Conservation (phyloP, 2,329 filamentous ascomycete species). For the Epichloe sp. region DNA sequence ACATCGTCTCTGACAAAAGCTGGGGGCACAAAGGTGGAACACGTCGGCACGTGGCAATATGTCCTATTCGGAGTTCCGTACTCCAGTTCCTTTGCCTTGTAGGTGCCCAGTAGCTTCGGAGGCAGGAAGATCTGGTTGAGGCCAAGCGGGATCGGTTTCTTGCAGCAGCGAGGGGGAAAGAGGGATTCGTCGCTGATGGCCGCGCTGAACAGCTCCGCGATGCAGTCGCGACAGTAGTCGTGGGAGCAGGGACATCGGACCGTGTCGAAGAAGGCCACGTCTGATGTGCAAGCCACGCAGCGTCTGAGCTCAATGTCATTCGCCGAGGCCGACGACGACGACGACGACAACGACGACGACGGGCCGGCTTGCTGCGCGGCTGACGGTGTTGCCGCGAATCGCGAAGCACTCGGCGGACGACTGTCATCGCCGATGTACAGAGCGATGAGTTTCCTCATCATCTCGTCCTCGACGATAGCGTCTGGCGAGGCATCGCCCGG, state of each 20-base stretch:
- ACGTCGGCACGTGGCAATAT: conserved; percentile 34
- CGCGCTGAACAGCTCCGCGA: conserved; percentile 28
- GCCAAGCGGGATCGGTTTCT: conserved; percentile 24
- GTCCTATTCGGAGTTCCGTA: conserved; percentile 31
- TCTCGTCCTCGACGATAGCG: neutral
- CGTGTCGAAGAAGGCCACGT: neutral
- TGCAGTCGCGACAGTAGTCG: conserved; percentile 37
- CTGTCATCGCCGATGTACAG: neutral
- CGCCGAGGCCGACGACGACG: neutral
- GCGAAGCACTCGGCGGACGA: too few relatives aligned
- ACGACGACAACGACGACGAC: neutral
- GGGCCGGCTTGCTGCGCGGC: neutral
- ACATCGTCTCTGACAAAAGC: conserved; percentile 17
- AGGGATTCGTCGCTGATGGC: conserved; percentile 34
- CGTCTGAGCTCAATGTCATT: neutral
- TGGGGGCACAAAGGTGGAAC: conserved; percentile 33
- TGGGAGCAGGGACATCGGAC: conserved; percentile 19
- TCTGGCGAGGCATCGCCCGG: neutral
- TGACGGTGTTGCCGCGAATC: neutral
- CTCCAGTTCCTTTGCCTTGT: conserved; percentile 33
- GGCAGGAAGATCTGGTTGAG: conserved; percentile 23
- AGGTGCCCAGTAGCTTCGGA: conserved; percentile 19
- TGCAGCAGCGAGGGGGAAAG: conserved; percentile 46
- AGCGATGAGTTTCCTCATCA: neutral
- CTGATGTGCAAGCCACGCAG: conserved; percentile 1